These are phyloP conservation scores for Papilionanthe hybrid DNA, from an alignment of 116 monocot genomes.

Conservation along the genomic window DNA sequence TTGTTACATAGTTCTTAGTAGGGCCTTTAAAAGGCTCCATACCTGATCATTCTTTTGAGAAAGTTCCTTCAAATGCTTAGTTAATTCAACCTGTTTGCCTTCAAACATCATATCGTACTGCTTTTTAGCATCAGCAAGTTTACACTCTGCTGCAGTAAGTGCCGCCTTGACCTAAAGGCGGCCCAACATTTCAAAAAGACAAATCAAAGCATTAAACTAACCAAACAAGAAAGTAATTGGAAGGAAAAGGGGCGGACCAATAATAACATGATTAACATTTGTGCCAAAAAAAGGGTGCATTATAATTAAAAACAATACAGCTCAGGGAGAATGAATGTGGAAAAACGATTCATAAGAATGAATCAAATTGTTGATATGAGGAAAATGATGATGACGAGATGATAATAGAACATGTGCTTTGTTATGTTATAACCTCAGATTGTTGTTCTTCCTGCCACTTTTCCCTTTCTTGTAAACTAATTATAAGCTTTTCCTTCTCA, in stretches of 20 bases:
- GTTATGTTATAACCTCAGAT: constrained; percentile 42
- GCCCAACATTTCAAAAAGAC: neutral
- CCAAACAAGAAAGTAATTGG: neutral
- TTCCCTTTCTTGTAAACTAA: constrained; percentile 39
- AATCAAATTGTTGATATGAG: neutral
- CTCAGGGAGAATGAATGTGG: neutral
- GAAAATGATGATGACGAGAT: neutral
- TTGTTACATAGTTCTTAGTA: neutral
- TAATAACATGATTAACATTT: neutral
- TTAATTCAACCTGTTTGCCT: constrained; percentile 80
- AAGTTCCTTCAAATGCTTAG: constrained; percentile 89
- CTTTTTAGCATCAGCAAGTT: constrained; percentile 63
- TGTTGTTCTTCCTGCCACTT: constrained; percentile 73
- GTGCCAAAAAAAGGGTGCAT: neutral
- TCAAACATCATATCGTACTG: constrained; percentile 89
- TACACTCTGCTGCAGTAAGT: constrained; percentile 57
- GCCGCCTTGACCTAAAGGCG: constrained; percentile 54
- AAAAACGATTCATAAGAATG: neutral
- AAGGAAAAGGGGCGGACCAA: neutral
- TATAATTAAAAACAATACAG: neutral
- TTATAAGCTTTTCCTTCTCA: constrained; percentile 65
- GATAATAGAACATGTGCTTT: neutral
- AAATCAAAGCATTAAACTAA: neutral
- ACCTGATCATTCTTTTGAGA: constrained; percentile 97
- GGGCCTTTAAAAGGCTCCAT: constrained; percentile 1